phyloP scores from a whole-genome alignment of 257 asterid genomes.

The Solanum chaucha region DNA sequence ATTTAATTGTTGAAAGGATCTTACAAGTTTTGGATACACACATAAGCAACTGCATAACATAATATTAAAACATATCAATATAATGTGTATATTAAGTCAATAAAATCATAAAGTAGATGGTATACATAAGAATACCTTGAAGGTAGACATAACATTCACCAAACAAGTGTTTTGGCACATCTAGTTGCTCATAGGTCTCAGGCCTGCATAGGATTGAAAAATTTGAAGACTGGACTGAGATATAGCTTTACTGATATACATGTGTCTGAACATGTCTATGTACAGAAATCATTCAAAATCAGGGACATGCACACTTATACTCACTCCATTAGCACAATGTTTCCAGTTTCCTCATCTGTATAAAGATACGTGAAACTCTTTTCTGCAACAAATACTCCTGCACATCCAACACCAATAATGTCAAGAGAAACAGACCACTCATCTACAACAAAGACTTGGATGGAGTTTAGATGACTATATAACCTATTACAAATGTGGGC shows the following conservation, averaged over 20 bases:
- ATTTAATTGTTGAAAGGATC: background rate
- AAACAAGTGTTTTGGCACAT: conserved; percentile 76
- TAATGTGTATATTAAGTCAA: background rate
- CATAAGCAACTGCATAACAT: background rate
- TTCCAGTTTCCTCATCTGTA: conserved; percentile 78
- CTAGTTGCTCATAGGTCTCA: conserved; percentile 60
- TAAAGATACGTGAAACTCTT: conserved; percentile 61
- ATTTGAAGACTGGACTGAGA: conserved; percentile 1
- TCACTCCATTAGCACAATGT: conserved; percentile 85
- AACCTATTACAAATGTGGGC: background rate
- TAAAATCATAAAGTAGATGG: background rate
- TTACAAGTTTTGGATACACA: background rate
- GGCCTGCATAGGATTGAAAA: conserved; percentile 39
- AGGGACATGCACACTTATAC: conserved; percentile 17
- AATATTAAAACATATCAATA: background rate
- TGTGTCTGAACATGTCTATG: background rate
- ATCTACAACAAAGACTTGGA: background rate
- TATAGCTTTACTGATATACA: background rate
- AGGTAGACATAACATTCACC: conserved; percentile 81
- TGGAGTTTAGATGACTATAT: background rate
- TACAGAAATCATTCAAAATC: background rate
- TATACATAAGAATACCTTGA: conserved; percentile 48
- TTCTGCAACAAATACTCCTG: conserved; percentile 76
- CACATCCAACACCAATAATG: conserved; percentile 9
- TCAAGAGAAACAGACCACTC: background rate